Evolutionary conservation across 768 basidiomycete genomes (phyloP), one percentile per base, ranked within the genome.

Genomic region (Kwoniella shandongensis): DNA sequence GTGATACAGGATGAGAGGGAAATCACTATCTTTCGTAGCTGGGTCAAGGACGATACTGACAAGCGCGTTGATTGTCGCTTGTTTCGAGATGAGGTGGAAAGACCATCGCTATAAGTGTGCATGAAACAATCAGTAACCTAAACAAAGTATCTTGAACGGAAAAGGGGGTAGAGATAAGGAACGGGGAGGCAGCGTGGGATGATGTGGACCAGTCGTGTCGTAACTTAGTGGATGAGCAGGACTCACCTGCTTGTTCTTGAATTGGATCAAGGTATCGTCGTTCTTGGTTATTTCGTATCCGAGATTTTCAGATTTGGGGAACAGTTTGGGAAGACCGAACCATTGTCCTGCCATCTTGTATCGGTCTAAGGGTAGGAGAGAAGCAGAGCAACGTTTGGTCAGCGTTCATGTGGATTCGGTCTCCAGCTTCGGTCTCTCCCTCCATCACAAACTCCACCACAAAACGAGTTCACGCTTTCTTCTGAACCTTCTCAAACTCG

Each of bases 321-420:
- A 80, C 20, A 80, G 70, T 54, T 78, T 79, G 20, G 77, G 78
- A 7, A 78, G 68, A 32, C 77, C 79, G 52, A 78, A 79, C 79
- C 79, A 79, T 62, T 79, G 79, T 13, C 78, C 74, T 5, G 75
- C 76, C 75, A 79, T 77, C 70, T 78, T 77, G 73, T 75, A 78
- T 44, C 79, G 68, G 53, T 79, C 76, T 66, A 38, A 12, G 26
- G 32, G 32, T 26, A 10, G 18, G 18, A 5, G 42, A 6, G 8
- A 3, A 25, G 17, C 26, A 29, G 44, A n/a, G 44, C 6, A 23
- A 4, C 15, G 6, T 6, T 27, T 45, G 4, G 44, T 45, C 44
- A 45, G 44, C 44, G 20, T 22, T 45, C 6, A 4, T 17, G 6
- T 17, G 17, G 35, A 8, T 8, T 8, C 35, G 35, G 35, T 36